phyloP scores from a whole-genome alignment of 208 protist genomes.

The Crithidia thermophila region DNA sequence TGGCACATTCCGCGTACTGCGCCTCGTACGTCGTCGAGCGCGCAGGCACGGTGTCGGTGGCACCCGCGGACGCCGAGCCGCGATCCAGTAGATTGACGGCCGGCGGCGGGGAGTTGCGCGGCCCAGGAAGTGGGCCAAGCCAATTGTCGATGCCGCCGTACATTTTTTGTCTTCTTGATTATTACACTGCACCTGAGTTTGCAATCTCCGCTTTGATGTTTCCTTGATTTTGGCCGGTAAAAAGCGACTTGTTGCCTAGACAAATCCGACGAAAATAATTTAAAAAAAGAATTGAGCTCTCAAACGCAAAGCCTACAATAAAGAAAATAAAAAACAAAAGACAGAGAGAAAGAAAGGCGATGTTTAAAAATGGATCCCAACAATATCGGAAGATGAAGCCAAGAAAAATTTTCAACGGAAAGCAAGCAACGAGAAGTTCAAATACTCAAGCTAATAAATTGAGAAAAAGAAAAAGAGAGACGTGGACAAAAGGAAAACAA shows the following conservation, averaged over 20 bases:
- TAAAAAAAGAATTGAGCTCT: slow-evolving; percentile 1
- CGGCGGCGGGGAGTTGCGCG: slow-evolving; percentile 13
- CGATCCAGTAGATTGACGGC: slow-evolving; percentile 44
- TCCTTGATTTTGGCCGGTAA: too few species aligned
- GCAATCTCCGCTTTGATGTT: too few species aligned
- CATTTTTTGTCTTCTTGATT: too few species aligned
- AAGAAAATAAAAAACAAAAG: slow-evolving; percentile 7
- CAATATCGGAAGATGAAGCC: too few species aligned
- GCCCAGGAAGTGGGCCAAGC: slow-evolving; percentile 23
- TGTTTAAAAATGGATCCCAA: too few species aligned
- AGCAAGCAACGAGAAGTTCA: too few species aligned
- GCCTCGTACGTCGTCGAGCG: slow-evolving; percentile 74
- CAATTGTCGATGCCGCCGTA: slow-evolving; percentile 33
- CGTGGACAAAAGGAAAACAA: too few species aligned
- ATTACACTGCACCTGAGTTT: too few species aligned
- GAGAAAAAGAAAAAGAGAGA: slow-evolving; percentile 9
- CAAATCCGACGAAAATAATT: neutral
- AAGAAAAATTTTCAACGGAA: too few species aligned
- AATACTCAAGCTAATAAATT: neutral
- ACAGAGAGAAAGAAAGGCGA: neutral
- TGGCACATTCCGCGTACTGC: slow-evolving; percentile 46
- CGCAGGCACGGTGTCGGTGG: slow-evolving; percentile 50
- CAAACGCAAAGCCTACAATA: neutral
- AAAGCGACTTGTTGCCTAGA: neutral
- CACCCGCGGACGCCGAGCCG: slow-evolving; percentile 38